Evolutionary conservation across 495 filamentous ascomycete genomes (phyloP).

Genomic region (Trichoderma gamsii): DNA sequence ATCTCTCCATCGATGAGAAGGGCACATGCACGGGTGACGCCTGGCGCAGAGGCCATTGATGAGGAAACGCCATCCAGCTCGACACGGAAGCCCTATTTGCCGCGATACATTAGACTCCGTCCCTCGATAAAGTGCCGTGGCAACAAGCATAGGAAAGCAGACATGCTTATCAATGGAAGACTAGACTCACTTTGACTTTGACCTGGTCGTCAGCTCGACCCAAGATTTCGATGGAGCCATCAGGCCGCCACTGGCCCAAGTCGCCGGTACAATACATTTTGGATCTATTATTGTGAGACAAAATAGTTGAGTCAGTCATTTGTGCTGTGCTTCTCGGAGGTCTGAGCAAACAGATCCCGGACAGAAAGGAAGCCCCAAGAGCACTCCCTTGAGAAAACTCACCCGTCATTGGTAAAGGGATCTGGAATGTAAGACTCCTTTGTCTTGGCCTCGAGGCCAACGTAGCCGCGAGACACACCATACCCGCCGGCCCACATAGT

Average conservation of each 20-base stretch:
- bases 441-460: constrained; percentile 32
- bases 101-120: neutral
- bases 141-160: neutral
- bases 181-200: constrained; percentile 27
- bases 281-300: constrained; percentile 18
- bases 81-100: constrained; percentile 30
- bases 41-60: constrained; percentile 26
- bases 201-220: constrained; percentile 36
- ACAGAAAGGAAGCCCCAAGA: neutral
- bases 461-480: constrained; percentile 33
- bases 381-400: constrained; percentile 17
- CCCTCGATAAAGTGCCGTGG: neutral
- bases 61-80: constrained; percentile 34
- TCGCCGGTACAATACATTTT: constrained; percentile 36
- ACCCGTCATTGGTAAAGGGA: constrained; percentile 32
- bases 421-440: constrained; percentile 28
- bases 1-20: constrained; percentile 28
- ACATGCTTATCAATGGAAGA: neutral
- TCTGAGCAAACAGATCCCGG: neutral
- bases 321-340: neutral
- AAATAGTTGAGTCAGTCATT: constrained; percentile 8
- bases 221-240: constrained; percentile 28
- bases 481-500: constrained; percentile 36
- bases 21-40: constrained; percentile 30
- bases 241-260: constrained; percentile 29